A percentile compares a stretch with the other conserved stretches of the same genome.
Evolutionary conservation across 2,329 filamentous ascomycete species (phyloP).

Genomic region (Ascosphaera aggregata): DNA sequence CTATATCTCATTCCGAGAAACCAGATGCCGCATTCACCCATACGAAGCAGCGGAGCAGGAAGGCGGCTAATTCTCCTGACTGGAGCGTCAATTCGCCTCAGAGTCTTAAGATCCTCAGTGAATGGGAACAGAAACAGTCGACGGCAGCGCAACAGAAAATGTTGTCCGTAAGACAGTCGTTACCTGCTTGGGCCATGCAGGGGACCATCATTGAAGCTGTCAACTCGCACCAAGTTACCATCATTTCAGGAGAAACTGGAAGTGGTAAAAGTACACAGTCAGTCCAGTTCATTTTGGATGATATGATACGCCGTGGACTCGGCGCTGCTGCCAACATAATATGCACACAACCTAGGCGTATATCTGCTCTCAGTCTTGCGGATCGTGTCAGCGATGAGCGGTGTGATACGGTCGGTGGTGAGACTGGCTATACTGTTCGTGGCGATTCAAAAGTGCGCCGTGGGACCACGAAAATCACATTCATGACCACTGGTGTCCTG

Average conservation of each 20-base stretch:
- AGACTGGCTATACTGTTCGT: constrained; percentile 79
- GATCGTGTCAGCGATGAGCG: constrained; percentile 88
- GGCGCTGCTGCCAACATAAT: constrained; percentile 71
- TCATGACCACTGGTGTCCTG: constrained; percentile 87
- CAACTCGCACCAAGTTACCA: constrained; percentile 60
- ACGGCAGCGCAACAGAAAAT: constrained; percentile 47
- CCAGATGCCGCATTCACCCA: constrained; percentile 9
- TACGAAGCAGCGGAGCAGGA: constrained; percentile 8
- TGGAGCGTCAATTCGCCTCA: constrained; percentile 35
- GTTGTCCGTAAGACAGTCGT: constrained; percentile 42
- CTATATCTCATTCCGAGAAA: constrained; percentile 37
- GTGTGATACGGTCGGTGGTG: constrained; percentile 56
- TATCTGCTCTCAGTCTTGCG: constrained; percentile 80
- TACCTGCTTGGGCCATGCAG: constrained; percentile 74
- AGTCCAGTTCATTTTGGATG: constrained; percentile 85
- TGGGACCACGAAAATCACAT: constrained; percentile 65
- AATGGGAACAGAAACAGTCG: constrained; percentile 47
- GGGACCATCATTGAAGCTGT: constrained; percentile 58
- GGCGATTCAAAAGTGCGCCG: constrained; percentile 59
- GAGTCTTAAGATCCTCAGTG: constrained; percentile 33
- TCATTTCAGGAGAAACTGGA: constrained; percentile 91
- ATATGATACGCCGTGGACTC: constrained; percentile 53
- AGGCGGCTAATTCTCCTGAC: constrained; percentile 33
- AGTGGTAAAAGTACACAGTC: constrained; percentile 95
- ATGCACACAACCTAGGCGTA: constrained; percentile 84